These are phyloP conservation scores for Clarireedia sp. DNA, from an alignment of 2,329 filamentous ascomycete genomes.

Conservation along the genomic window DNA sequence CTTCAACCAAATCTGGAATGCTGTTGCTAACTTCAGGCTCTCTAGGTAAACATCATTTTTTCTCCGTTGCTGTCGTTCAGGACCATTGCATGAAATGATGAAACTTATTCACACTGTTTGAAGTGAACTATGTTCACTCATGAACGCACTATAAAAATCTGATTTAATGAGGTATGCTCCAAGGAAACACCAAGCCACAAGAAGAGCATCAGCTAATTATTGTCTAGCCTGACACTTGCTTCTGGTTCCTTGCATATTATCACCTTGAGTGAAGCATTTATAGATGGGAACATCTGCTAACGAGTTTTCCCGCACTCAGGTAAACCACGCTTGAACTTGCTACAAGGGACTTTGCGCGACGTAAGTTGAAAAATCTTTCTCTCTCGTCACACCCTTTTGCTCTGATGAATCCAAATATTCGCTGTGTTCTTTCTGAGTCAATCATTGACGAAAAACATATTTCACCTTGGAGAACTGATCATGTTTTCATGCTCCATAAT, in stretches of 20 bases:
- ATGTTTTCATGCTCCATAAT: slow-evolving; percentile 5
- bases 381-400: slow-evolving; percentile 7
- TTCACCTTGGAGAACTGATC: slow-evolving; percentile 35
- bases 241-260: slow-evolving; percentile 20
- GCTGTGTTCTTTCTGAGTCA: slow-evolving; percentile 30
- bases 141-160: slow-evolving; percentile 36
- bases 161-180: slow-evolving; percentile 37
- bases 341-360: background rate
- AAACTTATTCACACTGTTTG: slow-evolving; percentile 38
- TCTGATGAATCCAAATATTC: slow-evolving; percentile 32
- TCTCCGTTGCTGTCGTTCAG: slow-evolving; percentile 6
- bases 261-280: background rate
- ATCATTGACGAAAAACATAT: slow-evolving; percentile 30
- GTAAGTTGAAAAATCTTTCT: background rate
- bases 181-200: background rate
- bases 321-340: slow-evolving; percentile 2
- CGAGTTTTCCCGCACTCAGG: slow-evolving; percentile 13
- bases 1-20: background rate
- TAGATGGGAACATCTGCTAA: slow-evolving; percentile 15
- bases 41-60: slow-evolving; percentile 14
- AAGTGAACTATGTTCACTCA: slow-evolving; percentile 28
- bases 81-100: slow-evolving; percentile 31
- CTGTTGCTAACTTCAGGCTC: slow-evolving; percentile 14
- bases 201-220: background rate
- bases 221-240: slow-evolving; percentile 28